Conservation (phyloP, 495 filamentous ascomycete species). For the Hypoxylon trugodes region DNA sequence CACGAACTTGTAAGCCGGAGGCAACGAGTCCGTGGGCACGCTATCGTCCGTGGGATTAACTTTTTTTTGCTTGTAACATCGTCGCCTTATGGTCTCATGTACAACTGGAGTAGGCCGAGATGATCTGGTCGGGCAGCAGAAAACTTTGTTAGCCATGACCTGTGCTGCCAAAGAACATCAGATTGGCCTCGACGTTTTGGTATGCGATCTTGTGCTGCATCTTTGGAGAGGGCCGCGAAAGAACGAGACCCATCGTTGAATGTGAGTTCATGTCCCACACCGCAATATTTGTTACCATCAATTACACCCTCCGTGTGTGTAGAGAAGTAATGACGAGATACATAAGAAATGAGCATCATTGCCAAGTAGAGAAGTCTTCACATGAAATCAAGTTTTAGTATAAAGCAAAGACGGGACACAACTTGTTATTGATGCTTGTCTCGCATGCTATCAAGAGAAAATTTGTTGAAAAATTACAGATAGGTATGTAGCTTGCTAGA, state of each 20-base stretch:
- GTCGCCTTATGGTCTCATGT: background rate
- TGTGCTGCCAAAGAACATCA: conserved; percentile 2
- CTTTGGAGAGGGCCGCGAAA: conserved; percentile 9
- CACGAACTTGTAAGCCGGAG: conserved; percentile 9
- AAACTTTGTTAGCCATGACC: conserved; percentile 3
- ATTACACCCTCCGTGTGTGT: conserved; percentile 20
- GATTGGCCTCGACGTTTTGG: conserved; percentile 16
- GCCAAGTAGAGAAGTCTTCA: conserved; percentile 30
- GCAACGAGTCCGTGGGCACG: conserved; percentile 14
- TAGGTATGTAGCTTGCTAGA: background rate
- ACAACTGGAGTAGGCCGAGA: background rate
- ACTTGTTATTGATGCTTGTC: conserved; percentile 9
- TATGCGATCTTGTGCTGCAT: conserved; percentile 22
- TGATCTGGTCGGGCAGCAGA: conserved; percentile 20
- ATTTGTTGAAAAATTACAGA: conserved; percentile 2
- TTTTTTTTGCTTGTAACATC: conserved; percentile 5
- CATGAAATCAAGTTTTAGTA: conserved; percentile 24
- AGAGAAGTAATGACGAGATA: conserved; percentile 5
- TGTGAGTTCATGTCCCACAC: too few relatives aligned
- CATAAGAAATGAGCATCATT: conserved; percentile 25
- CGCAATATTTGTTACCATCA: too few relatives aligned
- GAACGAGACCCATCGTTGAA: conserved; percentile 11
- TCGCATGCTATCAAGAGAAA: conserved; percentile 3
- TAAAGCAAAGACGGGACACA: conserved; percentile 7
- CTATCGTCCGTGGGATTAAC: conserved; percentile 12